A percentile compares a stretch with the other conserved stretches of the same genome.
Conservation (phyloP, 805 yeast genomes). For the Yarrowia osloensis region DNA sequence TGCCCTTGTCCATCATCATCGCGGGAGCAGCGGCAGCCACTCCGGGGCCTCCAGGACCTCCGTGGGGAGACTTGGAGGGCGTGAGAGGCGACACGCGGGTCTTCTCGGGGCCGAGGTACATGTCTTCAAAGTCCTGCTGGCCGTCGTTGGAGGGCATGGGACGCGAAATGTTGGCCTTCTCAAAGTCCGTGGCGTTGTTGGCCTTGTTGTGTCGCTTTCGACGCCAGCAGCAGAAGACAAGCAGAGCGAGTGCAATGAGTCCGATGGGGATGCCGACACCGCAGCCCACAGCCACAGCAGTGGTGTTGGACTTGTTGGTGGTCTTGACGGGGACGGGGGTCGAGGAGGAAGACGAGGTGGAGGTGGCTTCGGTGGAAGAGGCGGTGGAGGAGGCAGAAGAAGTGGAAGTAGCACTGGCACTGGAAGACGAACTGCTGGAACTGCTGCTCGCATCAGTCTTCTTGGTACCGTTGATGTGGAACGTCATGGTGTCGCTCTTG, state of each 20-base stretch:
- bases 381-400: conserved; percentile 40
- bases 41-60: not conserved
- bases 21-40: conserved; percentile 26
- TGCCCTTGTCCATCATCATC: conserved; percentile 38
- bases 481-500: conserved; percentile 46
- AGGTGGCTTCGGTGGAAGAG: conserved; percentile 32
- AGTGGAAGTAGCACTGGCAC: conserved; percentile 38
- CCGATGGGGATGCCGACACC: conserved; percentile 82
- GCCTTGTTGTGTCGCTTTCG: conserved; percentile 45
- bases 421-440: conserved; percentile 40
- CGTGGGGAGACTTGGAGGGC: conserved; percentile 33
- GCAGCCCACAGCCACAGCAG: conserved; percentile 70
- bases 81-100: conserved; percentile 35
- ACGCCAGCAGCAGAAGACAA: conserved; percentile 59
- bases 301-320: conserved; percentile 46
- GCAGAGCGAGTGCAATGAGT: conserved; percentile 54
- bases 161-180: conserved; percentile 43
- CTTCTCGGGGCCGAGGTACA: conserved; percentile 30
- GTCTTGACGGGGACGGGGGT: conserved; percentile 37
- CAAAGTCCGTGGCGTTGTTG: conserved; percentile 41
- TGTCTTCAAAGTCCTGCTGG: conserved; percentile 33
- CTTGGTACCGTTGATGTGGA: conserved; percentile 58
- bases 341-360: conserved; percentile 38
- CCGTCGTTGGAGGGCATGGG: conserved; percentile 36
- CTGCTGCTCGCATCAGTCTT: conserved; percentile 27